Conservation (phyloP, 148 eudicot genomes). For the Amaranthus cruentus region DNA sequence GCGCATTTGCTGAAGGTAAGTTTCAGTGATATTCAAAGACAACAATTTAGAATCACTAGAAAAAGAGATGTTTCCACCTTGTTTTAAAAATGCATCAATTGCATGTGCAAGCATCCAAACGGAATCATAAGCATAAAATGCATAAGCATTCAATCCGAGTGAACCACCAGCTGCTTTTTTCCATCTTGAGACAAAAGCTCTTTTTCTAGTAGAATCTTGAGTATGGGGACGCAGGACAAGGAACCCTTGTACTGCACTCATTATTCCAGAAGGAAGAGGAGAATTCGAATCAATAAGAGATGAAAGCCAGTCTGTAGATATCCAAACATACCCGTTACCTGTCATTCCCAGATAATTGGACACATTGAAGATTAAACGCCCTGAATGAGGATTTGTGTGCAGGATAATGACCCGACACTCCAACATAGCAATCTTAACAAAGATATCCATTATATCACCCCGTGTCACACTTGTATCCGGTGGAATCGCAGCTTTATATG, state of each 20-base stretch:
- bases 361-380: constrained; percentile 55
- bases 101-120: constrained; percentile 89
- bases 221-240: constrained; percentile 69
- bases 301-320: constrained; percentile 90
- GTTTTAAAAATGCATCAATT: constrained; percentile 58
- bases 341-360: constrained; percentile 78
- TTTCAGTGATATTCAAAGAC: constrained; percentile 27
- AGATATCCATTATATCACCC: constrained; percentile 61
- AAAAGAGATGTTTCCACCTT: constrained; percentile 73
- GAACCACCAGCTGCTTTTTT: constrained; percentile 50
- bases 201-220: constrained; percentile 51
- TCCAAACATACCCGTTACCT: constrained; percentile 89
- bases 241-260: constrained; percentile 72
- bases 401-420: constrained; percentile 78
- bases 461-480: constrained; percentile 43
- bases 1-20: constrained; percentile 59
- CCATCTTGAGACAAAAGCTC: constrained; percentile 53
- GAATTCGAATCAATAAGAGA: constrained; percentile 59
- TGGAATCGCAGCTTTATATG: constrained; percentile 66
- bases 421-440: constrained; percentile 62
- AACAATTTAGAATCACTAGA: constrained; percentile 47
- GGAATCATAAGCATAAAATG: constrained; percentile 87
- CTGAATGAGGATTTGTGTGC: constrained; percentile 59
- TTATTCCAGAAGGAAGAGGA: constrained; percentile 36
- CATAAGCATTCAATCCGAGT: constrained; percentile 66